Evolutionary conservation across 108 stramenopile genomes (phyloP), one percentile per base, ranked within the genome.

Genomic region (Nitzschia palea): DNA sequence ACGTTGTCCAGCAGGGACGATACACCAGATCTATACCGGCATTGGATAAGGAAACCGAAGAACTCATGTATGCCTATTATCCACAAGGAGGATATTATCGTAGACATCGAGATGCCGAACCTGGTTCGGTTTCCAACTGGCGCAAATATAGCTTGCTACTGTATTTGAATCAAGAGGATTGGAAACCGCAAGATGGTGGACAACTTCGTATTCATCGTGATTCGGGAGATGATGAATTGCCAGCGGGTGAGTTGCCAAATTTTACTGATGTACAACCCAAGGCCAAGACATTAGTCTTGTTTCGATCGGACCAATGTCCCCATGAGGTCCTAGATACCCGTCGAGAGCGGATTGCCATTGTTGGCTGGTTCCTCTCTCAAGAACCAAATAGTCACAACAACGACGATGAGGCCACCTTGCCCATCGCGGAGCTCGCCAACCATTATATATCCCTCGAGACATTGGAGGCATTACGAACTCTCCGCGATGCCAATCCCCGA

Each of bases 281-380:
- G 2, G 85, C 86, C 26, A 89, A 89, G 1, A 89, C 82, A 17
- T 56, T 93, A 37, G 91, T 93, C 12, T 48, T 93, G 12, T 93
- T 93, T 59, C 74, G 83, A 50, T 77, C 74, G 31, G 80, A 88
- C 42, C 25, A 35, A 22, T 79, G 90, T 27, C 89, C 91, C 2
- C 91, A 93, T 64, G 88, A 93, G 60, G 91, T 93, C 1, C 37
- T 93, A 14, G 70, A 90, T 64, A 93, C 89, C 10, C 71, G 68
- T 23, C 48, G 67, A 31, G 84, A 86, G 34, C 59, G 91, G n/a
- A 57, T 86, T 43, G 91, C 86, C 4, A 55, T 93, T 4, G 87
- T 93, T 9, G 91, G 91, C 4, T 93, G 91, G 91, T 89, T 60
- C 25, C 40, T 60, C 1, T 60, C 59, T 8, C 35, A 60, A 43